These are phyloP conservation scores for Cyberlindnera euphorbiiphila DNA, from an alignment of 805 yeast genomes.

Conservation along the genomic window DNA sequence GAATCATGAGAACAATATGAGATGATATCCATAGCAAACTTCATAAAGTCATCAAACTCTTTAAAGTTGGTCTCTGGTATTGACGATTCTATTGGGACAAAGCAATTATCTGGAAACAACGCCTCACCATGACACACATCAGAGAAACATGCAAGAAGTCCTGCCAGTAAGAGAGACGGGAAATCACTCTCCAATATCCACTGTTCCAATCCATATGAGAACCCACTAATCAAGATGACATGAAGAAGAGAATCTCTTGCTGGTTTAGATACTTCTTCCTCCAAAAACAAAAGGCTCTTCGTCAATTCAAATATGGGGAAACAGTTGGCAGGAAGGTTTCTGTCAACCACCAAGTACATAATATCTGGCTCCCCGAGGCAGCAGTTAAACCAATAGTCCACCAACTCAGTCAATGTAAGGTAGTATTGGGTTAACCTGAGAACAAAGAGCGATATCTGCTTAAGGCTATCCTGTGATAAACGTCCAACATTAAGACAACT, in stretches of 20 bases:
- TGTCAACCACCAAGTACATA: conserved; percentile 7
- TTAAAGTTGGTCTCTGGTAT: neutral
- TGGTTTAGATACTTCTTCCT: conserved; percentile 6
- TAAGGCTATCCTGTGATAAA: conserved; percentile 5
- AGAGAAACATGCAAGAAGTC: conserved; percentile 16
- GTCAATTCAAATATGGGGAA: conserved; percentile 28
- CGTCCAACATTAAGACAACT: conserved; percentile 9
- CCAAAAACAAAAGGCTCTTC: conserved; percentile 23
- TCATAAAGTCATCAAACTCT: conserved; percentile 11
- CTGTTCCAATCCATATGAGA: conserved; percentile 11
- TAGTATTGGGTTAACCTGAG: conserved; percentile 15
- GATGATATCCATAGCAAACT: conserved; percentile 12
- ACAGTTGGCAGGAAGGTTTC: conserved; percentile 3
- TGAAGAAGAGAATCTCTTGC: conserved; percentile 16
- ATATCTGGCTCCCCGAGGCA: conserved; percentile 18
- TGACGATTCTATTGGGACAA: neutral
- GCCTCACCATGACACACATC: conserved; percentile 13
- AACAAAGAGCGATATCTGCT: conserved; percentile 10
- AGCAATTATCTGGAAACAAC: neutral
- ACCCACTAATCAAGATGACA: conserved; percentile 14
- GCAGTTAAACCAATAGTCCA: conserved; percentile 20
- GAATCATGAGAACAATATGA: conserved; percentile 12
- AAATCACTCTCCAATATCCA: conserved; percentile 24
- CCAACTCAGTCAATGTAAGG: conserved; percentile 17
- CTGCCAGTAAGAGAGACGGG: conserved; percentile 16